phyloP scores from a whole-genome alignment of 306 rosid species.

The Prunus kanzakura region DNA sequence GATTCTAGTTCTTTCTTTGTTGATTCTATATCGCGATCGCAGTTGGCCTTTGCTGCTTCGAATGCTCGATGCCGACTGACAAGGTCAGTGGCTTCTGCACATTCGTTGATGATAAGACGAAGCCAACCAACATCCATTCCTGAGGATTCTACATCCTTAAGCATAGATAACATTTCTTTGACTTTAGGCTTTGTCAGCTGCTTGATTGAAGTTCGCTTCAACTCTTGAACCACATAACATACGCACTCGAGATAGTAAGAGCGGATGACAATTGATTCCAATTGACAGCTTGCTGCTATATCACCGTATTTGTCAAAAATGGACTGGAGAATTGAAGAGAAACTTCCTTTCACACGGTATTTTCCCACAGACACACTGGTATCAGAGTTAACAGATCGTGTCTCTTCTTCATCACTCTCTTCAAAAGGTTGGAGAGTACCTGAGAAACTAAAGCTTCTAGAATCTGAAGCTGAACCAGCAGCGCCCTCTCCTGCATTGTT shows the following conservation, averaged over 20 bases:
- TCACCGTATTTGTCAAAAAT: slow-evolving; percentile 75
- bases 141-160: slow-evolving; percentile 82
- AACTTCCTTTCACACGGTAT: slow-evolving; percentile 62
- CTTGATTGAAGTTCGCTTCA: slow-evolving; percentile 39
- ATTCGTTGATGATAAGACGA: slow-evolving; percentile 43
- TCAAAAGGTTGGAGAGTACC: slow-evolving; percentile 33
- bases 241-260: slow-evolving; percentile 79
- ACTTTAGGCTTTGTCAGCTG: slow-evolving; percentile 56
- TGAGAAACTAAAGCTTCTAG: slow-evolving; percentile 48
- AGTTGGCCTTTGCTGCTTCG: slow-evolving; percentile 43
- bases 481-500: slow-evolving; percentile 25
- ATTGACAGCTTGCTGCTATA: slow-evolving; percentile 61
- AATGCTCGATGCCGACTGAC: slow-evolving; percentile 36
- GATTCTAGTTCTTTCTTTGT: slow-evolving; percentile 50
- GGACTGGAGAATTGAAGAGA: slow-evolving; percentile 51
- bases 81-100: slow-evolving; percentile 45
- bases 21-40: slow-evolving; percentile 44
- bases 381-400: slow-evolving; percentile 47
- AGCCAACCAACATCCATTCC: slow-evolving; percentile 67
- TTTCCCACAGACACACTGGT: slow-evolving; percentile 58
- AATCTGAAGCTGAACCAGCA: slow-evolving; percentile 28
- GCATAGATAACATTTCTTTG: slow-evolving; percentile 60
- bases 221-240: slow-evolving; percentile 73
- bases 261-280: slow-evolving; percentile 74
- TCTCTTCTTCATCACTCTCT: slow-evolving; percentile 61